Evolutionary conservation across 2,329 filamentous ascomycete genomes (phyloP), one percentile per base, ranked within the genome.

Genomic region (Colletotrichum sp.): DNA sequence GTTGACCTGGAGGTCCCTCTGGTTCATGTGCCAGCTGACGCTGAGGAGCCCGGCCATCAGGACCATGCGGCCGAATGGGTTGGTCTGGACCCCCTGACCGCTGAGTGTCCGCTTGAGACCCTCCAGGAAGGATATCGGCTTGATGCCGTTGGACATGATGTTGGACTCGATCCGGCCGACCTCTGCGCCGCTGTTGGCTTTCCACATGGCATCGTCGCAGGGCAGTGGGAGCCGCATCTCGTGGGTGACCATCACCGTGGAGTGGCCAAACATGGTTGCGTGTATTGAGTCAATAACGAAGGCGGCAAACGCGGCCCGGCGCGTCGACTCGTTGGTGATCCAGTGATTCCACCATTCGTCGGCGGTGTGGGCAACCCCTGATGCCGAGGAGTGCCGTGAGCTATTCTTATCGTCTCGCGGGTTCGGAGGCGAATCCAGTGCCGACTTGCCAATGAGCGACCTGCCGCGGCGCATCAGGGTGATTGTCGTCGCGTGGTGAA

Each of bases 1-100:
- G 82, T 93, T 96, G 75, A 98, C 94, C 86, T 98, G 96, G 16
- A 98, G 90, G 83, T 99, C 97, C 81, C 96, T 92, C 83, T 99
- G 96, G 82, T 98, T 97, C 94, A 99, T 96, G 84, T 99, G 96
- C 95, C 96, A 99, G 81, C 95, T 97, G 34, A 99, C 95, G 79
- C 95, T 98, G 28, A 99, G 88, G 32, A 99, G 87, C 0, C 97
- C 97, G 2, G 96, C 94, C 96, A 99, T 99, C 68, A 99, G 89
- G 60, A 98, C 95, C 4, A 95, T 97, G 52, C 97, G 93, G 2
- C 96, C 97, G 82, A 99, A 99, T 0, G 95, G 94, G 83, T 98
- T 98, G 5, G 97, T 99, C 69, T 93, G 92, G 6, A 99, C 96
- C 72, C 92, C 92, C 77, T 96, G 92, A n/a, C 93, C 93, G 79